phyloP scores from a whole-genome alignment of 2,329 filamentous ascomycete genomes.

The Nannizziopsis arthrosporioides region DNA sequence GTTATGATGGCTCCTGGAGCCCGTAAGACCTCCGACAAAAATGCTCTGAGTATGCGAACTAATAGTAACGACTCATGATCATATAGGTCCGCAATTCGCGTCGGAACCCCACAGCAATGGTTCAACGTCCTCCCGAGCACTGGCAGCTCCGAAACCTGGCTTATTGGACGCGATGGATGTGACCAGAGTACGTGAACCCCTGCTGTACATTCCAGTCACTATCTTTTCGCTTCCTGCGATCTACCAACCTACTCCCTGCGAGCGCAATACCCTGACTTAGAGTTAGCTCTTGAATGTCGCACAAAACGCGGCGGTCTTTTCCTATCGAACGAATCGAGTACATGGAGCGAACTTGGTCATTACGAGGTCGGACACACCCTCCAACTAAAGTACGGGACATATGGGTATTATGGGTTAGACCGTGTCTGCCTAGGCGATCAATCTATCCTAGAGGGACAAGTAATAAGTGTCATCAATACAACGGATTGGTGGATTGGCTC shows the following conservation, averaged over 20 bases:
- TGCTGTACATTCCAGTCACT: background rate
- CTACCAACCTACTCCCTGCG: background rate
- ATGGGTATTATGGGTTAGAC: slow-evolving; percentile 29
- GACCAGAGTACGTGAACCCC: slow-evolving; percentile 18
- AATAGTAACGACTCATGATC: background rate
- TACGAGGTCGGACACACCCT: slow-evolving; percentile 21
- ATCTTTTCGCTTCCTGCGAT: background rate
- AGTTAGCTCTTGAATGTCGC: slow-evolving; percentile 16
- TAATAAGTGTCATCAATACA: slow-evolving; percentile 24
- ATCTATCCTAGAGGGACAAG: slow-evolving; percentile 20
- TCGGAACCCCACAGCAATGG: slow-evolving; percentile 23
- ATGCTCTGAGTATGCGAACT: background rate
- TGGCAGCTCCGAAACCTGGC: slow-evolving; percentile 22
- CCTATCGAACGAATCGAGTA: slow-evolving; percentile 22
- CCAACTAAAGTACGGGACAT: slow-evolving; percentile 16
- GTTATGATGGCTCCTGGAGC: slow-evolving; percentile 22
- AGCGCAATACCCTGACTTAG: background rate
- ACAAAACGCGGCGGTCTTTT: slow-evolving; percentile 24
- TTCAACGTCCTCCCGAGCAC: slow-evolving; percentile 23
- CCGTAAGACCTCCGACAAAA: slow-evolving; percentile 13
- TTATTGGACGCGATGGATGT: slow-evolving; percentile 21
- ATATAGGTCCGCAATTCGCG: slow-evolving; percentile 18
- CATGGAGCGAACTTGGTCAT: slow-evolving; percentile 21
- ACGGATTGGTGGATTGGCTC: slow-evolving; percentile 27
- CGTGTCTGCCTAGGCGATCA: slow-evolving; percentile 21